These are phyloP conservation scores for Mycena filopes DNA, from an alignment of 768 basidiomycete species.

Conservation along the genomic window DNA sequence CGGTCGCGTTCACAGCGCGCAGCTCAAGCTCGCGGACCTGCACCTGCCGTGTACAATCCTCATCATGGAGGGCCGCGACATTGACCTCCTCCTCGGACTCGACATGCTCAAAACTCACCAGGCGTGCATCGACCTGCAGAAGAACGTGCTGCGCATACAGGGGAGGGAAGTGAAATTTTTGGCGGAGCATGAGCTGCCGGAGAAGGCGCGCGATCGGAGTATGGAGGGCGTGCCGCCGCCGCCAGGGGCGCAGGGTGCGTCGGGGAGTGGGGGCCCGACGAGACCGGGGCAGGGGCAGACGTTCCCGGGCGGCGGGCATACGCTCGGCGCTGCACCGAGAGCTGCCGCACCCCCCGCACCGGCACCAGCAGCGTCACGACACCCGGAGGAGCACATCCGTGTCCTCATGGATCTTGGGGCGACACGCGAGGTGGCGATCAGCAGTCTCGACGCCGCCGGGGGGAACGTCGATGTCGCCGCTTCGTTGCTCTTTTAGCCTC, in stretches of 20 bases:
- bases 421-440: constrained; percentile 79
- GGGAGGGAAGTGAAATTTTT: constrained; percentile 90
- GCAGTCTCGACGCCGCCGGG: constrained; percentile 77
- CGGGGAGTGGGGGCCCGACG: constrained; percentile 28
- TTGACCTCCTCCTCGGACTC: constrained; percentile 97
- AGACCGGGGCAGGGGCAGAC: constrained; percentile 30
- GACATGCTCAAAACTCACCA: constrained; percentile 99
- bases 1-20: constrained; percentile 93
- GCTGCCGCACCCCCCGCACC: constrained; percentile 36
- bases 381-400: constrained; percentile 71
- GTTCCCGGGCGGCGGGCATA: constrained; percentile 79
- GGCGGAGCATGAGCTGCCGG: constrained; percentile 93
- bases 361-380: constrained; percentile 38
- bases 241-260: constrained; percentile 19
- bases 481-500: constrained; percentile 77
- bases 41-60: constrained; percentile 92
- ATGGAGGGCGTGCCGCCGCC: constrained; percentile 29
- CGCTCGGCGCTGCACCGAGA: constrained; percentile 61
- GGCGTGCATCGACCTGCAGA: constrained; percentile 93
- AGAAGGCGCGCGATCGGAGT: constrained; percentile 66
- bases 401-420: constrained; percentile 83
- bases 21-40: constrained; percentile 88
- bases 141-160: constrained; percentile 92
- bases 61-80: constrained; percentile 94
- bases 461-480: constrained; percentile 93